These are phyloP conservation scores for Sideroxylon spinosum DNA, from an alignment of 179 eudicot genomes.

Conservation along the genomic window DNA sequence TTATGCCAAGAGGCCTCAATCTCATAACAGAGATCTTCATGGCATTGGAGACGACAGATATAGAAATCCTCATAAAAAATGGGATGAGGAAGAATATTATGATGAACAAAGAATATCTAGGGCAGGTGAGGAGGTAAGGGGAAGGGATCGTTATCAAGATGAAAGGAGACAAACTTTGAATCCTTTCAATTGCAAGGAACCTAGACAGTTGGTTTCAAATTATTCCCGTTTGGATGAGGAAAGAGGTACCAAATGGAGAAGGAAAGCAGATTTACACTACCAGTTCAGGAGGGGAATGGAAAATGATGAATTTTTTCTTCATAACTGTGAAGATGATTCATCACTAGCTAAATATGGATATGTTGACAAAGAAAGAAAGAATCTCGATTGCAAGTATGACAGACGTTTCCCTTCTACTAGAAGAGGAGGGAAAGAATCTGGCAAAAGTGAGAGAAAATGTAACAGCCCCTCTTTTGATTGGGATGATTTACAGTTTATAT, in stretches of 20 bases:
- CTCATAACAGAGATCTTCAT: slow-evolving; percentile 17
- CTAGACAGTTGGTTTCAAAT: slow-evolving; percentile 12
- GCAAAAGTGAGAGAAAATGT: slow-evolving; percentile 13
- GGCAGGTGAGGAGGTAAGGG: slow-evolving; percentile 14
- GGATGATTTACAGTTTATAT: not conserved
- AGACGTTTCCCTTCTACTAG: slow-evolving; percentile 14
- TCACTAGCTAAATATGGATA: slow-evolving; percentile 13
- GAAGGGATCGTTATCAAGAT: slow-evolving; percentile 19
- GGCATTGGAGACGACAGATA: slow-evolving; percentile 25
- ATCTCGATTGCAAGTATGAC: slow-evolving; percentile 11
- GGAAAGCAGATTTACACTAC: slow-evolving; percentile 11
- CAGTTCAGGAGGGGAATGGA: slow-evolving; percentile 12
- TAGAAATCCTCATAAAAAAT: slow-evolving; percentile 18
- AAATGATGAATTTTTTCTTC: slow-evolving; percentile 8
- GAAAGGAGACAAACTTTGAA: slow-evolving; percentile 12
- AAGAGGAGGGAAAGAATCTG: slow-evolving; percentile 20
- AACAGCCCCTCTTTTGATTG: slow-evolving; percentile 12
- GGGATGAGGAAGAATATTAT: slow-evolving; percentile 25
- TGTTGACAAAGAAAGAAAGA: slow-evolving; percentile 21
- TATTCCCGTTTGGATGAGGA: slow-evolving; percentile 14
- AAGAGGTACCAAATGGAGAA: slow-evolving; percentile 18
- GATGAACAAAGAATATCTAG: slow-evolving; percentile 19
- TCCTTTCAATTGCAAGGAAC: slow-evolving; percentile 12
- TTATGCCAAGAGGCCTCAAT: slow-evolving; percentile 19
- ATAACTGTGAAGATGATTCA: slow-evolving; percentile 13